These are phyloP conservation scores for Curvularia sp. DNA, from an alignment of 2,329 filamentous ascomycete genomes.

Conservation along the genomic window DNA sequence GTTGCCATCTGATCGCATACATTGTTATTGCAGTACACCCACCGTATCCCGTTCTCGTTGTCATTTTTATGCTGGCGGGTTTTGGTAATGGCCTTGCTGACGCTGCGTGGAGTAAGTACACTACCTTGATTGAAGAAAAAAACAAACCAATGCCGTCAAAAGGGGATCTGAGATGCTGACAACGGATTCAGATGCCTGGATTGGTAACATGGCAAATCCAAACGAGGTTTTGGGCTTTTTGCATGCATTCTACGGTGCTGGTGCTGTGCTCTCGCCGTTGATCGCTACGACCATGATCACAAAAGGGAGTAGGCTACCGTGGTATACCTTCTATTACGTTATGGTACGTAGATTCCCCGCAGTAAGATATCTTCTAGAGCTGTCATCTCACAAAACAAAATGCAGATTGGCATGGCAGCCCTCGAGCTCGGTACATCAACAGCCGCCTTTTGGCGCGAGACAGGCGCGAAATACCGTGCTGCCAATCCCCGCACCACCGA, in stretches of 20 bases:
- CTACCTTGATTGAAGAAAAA: not conserved
- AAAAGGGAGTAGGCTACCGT: conserved; percentile 62
- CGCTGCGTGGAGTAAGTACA: conserved; percentile 57
- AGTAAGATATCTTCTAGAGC: not conserved
- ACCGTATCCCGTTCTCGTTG: conserved; percentile 70
- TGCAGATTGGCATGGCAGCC: conserved; percentile 60
- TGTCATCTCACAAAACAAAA: not conserved
- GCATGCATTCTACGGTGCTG: conserved; percentile 75
- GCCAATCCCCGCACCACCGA: conserved; percentile 55
- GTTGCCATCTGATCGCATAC: conserved; percentile 70
- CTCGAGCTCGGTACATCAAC: conserved; percentile 63
- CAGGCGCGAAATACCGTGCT: conserved; percentile 64
- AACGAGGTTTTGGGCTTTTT: conserved; percentile 78
- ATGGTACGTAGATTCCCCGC: conserved; percentile 63
- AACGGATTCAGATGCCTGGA: conserved; percentile 55
- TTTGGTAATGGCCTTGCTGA: conserved; percentile 76
- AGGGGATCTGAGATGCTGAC: not conserved
- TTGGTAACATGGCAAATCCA: conserved; percentile 74
- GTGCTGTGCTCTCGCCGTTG: conserved; percentile 72
- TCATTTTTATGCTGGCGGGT: conserved; percentile 70
- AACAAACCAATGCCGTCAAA: not conserved
- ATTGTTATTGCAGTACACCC: conserved; percentile 71
- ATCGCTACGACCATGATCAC: conserved; percentile 77
- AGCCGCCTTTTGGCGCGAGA: conserved; percentile 69
- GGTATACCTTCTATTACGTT: conserved; percentile 80